Evolutionary conservation across 305 asterid species (phyloP).

Genomic region (Rubia tinctorum): DNA sequence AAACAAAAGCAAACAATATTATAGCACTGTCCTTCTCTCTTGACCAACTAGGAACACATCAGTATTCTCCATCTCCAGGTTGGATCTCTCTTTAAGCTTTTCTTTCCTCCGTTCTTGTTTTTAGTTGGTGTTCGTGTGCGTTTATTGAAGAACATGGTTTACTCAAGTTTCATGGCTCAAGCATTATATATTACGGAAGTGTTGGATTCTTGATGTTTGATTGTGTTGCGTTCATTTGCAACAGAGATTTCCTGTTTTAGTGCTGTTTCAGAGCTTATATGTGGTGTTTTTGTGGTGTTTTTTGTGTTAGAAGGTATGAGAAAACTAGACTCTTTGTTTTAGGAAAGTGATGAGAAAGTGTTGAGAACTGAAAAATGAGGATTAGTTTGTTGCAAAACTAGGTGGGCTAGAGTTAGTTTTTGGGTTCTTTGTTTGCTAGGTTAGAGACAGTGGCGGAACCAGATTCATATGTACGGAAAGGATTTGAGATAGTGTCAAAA

Average conservation of each 20-base stretch:
- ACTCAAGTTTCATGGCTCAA: neutral
- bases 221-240: neutral
- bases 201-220: neutral
- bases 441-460: neutral
- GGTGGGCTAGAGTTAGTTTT: neutral
- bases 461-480: neutral
- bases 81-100: neutral
- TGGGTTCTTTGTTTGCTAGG: neutral
- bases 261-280: neutral
- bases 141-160: neutral
- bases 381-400: neutral
- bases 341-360: neutral
- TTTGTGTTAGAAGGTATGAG: neutral
- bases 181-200: neutral
- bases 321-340: neutral
- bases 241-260: neutral
- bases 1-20: too few relatives aligned
- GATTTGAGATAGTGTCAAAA: too few relatives aligned
- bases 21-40: neutral
- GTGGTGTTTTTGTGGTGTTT: neutral
- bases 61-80: neutral
- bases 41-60: neutral
- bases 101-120: neutral
- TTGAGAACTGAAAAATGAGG: neutral
- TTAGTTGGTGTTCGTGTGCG: neutral